Base-by-base conservation (phyloP, 2,329 filamentous ascomycete species). In the Fusarium begoniae region DNA sequence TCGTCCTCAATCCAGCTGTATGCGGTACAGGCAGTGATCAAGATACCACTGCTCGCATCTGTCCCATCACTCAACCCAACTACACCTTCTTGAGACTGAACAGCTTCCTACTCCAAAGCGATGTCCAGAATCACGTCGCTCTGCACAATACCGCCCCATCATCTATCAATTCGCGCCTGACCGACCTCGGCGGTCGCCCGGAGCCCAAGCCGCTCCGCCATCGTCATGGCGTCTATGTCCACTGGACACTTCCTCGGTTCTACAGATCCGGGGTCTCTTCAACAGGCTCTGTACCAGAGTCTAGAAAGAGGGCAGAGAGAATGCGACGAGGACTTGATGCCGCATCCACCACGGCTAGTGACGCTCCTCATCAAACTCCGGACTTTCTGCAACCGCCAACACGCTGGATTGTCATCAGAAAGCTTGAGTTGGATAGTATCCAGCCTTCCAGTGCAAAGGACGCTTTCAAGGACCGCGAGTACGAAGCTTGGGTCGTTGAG, bases 41-140 rank as follows among this genome's bases (percentile, higher is more conserved):
- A 22, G 77, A 77, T 13, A 76, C 72, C 8, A 63, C 28, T 0
- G 73, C 70, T 3, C 66, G 65, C 5, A 85, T 87, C 56, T 77
- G 76, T 2, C 85, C 85, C 35, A 82, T 86, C 50, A 83, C 81
- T 3, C 84, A 87, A 66, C 85, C 85, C 11, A 85, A 86, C 78
- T 87, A 86, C 77, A 84, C 81, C 1, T 83, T 82, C 50, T 75
- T 87, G 0, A 82, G 84, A 2, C 78, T 86, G 5, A 77, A 83
- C 18, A 75, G 79, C 35, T 72, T 79, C 41, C n/a, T 82, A 3
- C 66, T 84, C 10, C 80, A 84, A 56, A 79, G 70, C 45, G 85
- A 87, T 68, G 70, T 87, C 2, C 75, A 81, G 18, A 70, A 79
- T 20, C 80, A 81, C 30, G 75, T 77, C 11, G 83, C 85, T 65